phyloP scores from a whole-genome alignment of 2,329 filamentous ascomycete genomes.

The Fusarium sp. region DNA sequence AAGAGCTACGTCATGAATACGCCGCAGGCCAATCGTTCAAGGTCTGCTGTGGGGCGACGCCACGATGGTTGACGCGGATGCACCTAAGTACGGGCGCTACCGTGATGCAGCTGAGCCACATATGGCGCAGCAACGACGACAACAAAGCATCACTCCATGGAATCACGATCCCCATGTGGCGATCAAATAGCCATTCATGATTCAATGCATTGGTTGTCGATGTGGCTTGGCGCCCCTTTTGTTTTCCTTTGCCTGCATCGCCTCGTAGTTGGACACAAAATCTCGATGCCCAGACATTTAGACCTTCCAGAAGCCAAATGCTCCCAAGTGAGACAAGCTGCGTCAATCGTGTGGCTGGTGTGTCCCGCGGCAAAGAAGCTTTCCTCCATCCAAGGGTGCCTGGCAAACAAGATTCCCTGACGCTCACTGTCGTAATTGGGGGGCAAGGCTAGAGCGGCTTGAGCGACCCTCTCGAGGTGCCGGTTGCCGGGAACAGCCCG shows the following conservation, averaged over 20 bases:
- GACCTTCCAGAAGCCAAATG: constrained; percentile 3
- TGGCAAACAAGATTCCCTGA: constrained; percentile 33
- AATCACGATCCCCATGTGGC: constrained; percentile 16
- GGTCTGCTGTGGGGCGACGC: constrained; percentile 11
- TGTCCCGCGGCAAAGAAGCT: constrained; percentile 12
- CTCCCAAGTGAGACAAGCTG: constrained; percentile 9
- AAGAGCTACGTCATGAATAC: constrained; percentile 37
- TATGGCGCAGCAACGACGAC: constrained; percentile 17
- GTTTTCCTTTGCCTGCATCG: not conserved
- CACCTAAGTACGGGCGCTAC: not conserved
- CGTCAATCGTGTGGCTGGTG: constrained; percentile 13
- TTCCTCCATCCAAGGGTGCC: constrained; percentile 1
- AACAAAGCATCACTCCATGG: constrained; percentile 17
- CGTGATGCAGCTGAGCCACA: constrained; percentile 29
- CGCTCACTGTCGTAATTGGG: constrained; percentile 33
- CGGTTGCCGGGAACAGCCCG: constrained; percentile 35
- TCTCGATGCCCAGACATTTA: constrained; percentile 22
- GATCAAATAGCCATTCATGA: constrained; percentile 14
- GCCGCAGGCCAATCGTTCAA: constrained; percentile 13
- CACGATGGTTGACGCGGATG: constrained; percentile 9
- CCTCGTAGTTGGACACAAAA: constrained; percentile 19
- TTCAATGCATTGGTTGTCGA: constrained; percentile 10
- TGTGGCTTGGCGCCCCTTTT: constrained; percentile 31
- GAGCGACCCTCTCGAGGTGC: constrained; percentile 21
- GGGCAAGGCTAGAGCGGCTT: constrained; percentile 7